Evolutionary conservation across 2,329 filamentous ascomycete species (phyloP).

Genomic region (Xylaria digitata): DNA sequence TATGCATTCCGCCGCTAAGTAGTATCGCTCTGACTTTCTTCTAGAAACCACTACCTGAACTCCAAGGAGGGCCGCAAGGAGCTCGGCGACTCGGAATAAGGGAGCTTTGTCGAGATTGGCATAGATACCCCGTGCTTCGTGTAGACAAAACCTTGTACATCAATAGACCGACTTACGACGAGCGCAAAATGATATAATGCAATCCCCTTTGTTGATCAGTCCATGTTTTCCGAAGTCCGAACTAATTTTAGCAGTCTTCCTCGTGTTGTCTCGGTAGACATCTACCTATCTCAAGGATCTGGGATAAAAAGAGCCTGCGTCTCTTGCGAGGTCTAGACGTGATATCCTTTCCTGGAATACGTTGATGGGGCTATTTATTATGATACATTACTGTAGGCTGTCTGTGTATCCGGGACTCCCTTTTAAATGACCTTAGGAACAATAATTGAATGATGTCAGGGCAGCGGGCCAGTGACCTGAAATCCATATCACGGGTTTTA

Average conservation of each 20-base stretch:
- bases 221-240: background rate
- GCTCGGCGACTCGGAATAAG: slow-evolving; percentile 44
- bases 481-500: background rate
- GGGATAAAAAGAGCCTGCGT: background rate
- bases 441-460: no score
- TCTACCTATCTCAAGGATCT: background rate
- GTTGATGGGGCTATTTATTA: background rate
- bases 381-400: background rate
- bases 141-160: slow-evolving; percentile 49
- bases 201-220: slow-evolving; percentile 28
- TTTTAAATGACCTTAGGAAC: no score
- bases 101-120: slow-evolving; percentile 10
- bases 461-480: background rate
- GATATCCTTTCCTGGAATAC: background rate
- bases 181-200: slow-evolving; percentile 28
- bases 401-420: background rate
- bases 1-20: slow-evolving; percentile 12
- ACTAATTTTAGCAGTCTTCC: background rate
- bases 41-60: slow-evolving; percentile 50
- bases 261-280: background rate
- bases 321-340: background rate
- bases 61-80: slow-evolving; percentile 50
- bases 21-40: slow-evolving; percentile 22
- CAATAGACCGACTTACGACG: slow-evolving; percentile 41
- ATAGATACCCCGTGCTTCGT: slow-evolving; percentile 28